Conservation (phyloP, 352 stramenopile genomes). For the Pythium aquatile region DNA sequence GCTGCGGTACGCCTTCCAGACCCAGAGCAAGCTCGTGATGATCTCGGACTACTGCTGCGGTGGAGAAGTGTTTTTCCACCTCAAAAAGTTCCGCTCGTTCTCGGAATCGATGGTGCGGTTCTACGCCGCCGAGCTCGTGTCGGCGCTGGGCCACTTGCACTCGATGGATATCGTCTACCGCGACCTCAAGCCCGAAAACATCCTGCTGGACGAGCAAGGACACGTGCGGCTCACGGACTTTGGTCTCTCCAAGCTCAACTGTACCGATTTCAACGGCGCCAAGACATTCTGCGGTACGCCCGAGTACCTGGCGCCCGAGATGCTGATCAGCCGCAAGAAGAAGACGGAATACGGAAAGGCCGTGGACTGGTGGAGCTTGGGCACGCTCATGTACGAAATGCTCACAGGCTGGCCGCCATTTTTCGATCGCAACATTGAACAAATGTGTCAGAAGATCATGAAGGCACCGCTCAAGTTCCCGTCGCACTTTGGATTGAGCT, state of each 20-base stretch:
- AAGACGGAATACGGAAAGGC: conserved; percentile 90
- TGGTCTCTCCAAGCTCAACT: conserved; percentile 90
- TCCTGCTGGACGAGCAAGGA: conserved; percentile 90
- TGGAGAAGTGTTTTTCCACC: conserved; percentile 91
- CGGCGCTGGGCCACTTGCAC: conserved; percentile 88
- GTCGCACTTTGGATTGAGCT: conserved; percentile 71
- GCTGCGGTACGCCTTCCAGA: conserved; percentile 92
- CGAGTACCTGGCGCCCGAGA: conserved; percentile 87
- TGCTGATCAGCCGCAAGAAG: conserved; percentile 88
- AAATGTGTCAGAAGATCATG: conserved; percentile 92
- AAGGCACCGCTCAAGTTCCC: conserved; percentile 87
- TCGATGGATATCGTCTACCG: conserved; percentile 91
- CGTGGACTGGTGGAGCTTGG: conserved; percentile 94
- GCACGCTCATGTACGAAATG: conserved; percentile 95
- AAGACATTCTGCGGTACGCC: conserved; percentile 89
- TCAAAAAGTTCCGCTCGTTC: conserved; percentile 91
- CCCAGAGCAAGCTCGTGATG: conserved; percentile 90
- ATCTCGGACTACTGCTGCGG: conserved; percentile 90
- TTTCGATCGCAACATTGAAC: conserved; percentile 90
- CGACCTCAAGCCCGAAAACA: conserved; percentile 94
- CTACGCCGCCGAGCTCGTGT: conserved; percentile 93
- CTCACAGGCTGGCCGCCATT: conserved; percentile 92
- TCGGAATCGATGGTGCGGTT: conserved; percentile 89
- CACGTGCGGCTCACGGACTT: conserved; percentile 94
- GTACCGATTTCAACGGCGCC: conserved; percentile 71